Evolutionary conservation across 352 stramenopile genomes (phyloP).

Genomic region (Globisporangium alternatum): DNA sequence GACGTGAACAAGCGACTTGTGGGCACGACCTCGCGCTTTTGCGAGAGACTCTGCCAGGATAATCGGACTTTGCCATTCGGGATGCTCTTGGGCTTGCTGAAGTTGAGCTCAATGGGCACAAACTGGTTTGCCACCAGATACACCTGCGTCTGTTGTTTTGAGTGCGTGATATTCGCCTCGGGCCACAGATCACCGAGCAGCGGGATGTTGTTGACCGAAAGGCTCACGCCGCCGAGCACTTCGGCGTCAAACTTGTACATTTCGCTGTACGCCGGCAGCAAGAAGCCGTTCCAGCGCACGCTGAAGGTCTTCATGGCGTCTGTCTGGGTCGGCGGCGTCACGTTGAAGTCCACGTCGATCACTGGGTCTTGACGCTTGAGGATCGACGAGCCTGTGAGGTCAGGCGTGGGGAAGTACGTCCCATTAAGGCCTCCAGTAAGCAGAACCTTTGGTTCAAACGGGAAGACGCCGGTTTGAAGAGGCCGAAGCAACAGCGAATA

Average conservation of each 20-base stretch:
- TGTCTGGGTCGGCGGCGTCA: slow-evolving; percentile 26
- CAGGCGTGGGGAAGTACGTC: slow-evolving; percentile 38
- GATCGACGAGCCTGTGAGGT: slow-evolving; percentile 25
- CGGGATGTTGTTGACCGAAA: slow-evolving; percentile 22
- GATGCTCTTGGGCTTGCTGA: slow-evolving; percentile 35
- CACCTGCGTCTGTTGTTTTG: slow-evolving; percentile 14
- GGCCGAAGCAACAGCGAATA: slow-evolving; percentile 40
- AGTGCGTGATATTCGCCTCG: slow-evolving; percentile 13
- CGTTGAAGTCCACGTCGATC: slow-evolving; percentile 51
- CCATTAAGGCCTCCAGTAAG: slow-evolving; percentile 55
- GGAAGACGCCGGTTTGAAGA: slow-evolving; percentile 19
- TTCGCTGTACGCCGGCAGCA: slow-evolving; percentile 49
- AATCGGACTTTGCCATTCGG: slow-evolving; percentile 37
- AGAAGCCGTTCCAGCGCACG: slow-evolving; percentile 49
- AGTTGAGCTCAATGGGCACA: slow-evolving; percentile 45
- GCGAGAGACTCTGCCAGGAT: slow-evolving; percentile 56
- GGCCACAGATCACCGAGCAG: slow-evolving; percentile 24
- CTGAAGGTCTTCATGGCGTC: slow-evolving; percentile 54
- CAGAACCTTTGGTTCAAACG: slow-evolving; percentile 48
- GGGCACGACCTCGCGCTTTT: slow-evolving; percentile 38
- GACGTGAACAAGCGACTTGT: slow-evolving; percentile 42
- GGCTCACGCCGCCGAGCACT: slow-evolving; percentile 29
- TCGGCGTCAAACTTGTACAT: slow-evolving; percentile 51
- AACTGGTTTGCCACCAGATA: slow-evolving; percentile 35
- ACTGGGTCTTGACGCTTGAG: slow-evolving; percentile 31